Percentiles rank a stretch among this genome's conserved stretches.
Conservation (phyloP, 352 stramenopile species). For the Saprolegnia diclina region DNA sequence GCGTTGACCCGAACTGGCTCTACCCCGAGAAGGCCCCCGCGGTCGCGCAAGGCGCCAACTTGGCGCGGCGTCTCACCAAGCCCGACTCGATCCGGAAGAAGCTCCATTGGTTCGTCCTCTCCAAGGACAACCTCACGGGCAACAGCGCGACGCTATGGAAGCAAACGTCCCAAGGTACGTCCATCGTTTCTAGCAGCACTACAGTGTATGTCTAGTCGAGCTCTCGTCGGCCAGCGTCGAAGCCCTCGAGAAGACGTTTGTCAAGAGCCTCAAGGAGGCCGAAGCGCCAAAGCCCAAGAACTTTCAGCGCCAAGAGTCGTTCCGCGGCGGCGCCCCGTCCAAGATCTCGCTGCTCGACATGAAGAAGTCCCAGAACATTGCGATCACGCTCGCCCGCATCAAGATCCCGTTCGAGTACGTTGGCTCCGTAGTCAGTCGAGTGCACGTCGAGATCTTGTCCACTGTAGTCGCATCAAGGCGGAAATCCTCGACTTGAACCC, state of each 20-base stretch:
- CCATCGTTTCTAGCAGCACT: neutral
- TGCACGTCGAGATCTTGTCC: no score
- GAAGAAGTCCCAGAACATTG: slow-evolving; percentile 86
- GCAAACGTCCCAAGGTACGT: slow-evolving; percentile 21
- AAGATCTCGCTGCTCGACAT: slow-evolving; percentile 76
- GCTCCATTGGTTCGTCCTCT: slow-evolving; percentile 54
- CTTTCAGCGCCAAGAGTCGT: slow-evolving; percentile 9
- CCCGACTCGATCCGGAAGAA: slow-evolving; percentile 80
- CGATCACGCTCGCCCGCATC: slow-evolving; percentile 72
- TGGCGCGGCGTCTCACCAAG: slow-evolving; percentile 16
- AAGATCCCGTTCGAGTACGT: slow-evolving; percentile 52
- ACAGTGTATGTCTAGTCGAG: slow-evolving; percentile 31
- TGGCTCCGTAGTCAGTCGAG: no score
- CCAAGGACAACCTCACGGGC: slow-evolving; percentile 45
- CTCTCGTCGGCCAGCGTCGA: slow-evolving; percentile 67
- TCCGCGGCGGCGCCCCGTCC: slow-evolving; percentile 31
- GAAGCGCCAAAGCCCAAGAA: neutral
- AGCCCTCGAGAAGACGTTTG: slow-evolving; percentile 73
- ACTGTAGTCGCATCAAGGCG: slow-evolving; percentile 52
- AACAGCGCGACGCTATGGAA: slow-evolving; percentile 31
- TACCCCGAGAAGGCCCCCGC: slow-evolving; percentile 28
- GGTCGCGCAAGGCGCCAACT: neutral
- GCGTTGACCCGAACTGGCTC: slow-evolving; percentile 55
- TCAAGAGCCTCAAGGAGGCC: slow-evolving; percentile 51
- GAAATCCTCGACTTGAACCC: slow-evolving; percentile 74